These are phyloP conservation scores for Pestalotiopsis sp. DNA, from an alignment of 2,329 filamentous ascomycete genomes.

Conservation along the genomic window DNA sequence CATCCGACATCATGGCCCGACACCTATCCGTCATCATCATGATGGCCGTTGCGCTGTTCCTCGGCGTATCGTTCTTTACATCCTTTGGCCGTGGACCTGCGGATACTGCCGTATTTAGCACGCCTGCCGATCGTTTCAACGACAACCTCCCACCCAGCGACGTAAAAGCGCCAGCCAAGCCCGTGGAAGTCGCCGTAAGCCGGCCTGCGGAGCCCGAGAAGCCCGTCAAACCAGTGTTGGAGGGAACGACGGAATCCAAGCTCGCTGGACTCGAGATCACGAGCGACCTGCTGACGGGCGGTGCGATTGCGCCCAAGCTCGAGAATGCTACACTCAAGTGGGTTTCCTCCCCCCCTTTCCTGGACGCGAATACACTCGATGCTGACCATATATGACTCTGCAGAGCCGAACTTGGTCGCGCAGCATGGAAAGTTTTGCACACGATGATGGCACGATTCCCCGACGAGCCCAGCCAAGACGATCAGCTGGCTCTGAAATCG, in stretches of 20 bases:
- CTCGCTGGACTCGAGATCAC: constrained; percentile 45
- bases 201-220: not conserved
- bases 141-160: not conserved
- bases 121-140: constrained; percentile 15
- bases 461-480: constrained; percentile 62
- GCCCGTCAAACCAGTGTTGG: constrained; percentile 9
- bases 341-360: constrained; percentile 19
- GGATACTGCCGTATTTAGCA: constrained; percentile 17
- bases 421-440: constrained; percentile 70
- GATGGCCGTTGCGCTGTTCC: constrained; percentile 54
- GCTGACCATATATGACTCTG: not conserved
- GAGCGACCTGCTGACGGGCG: constrained; percentile 58
- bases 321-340: constrained; percentile 82
- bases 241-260: constrained; percentile 21
- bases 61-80: constrained; percentile 60
- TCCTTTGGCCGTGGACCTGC: constrained; percentile 40
- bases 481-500: constrained; percentile 61
- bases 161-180: constrained; percentile 4
- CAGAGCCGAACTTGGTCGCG: constrained; percentile 65
- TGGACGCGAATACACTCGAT: not conserved
- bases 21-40: constrained; percentile 55
- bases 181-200: not conserved
- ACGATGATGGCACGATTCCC: constrained; percentile 72
- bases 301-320: constrained; percentile 76
- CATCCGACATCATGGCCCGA: constrained; percentile 46